Evolutionary conservation across 2,329 filamentous ascomycete species (phyloP).

Genomic region (Penicillium sp.): DNA sequence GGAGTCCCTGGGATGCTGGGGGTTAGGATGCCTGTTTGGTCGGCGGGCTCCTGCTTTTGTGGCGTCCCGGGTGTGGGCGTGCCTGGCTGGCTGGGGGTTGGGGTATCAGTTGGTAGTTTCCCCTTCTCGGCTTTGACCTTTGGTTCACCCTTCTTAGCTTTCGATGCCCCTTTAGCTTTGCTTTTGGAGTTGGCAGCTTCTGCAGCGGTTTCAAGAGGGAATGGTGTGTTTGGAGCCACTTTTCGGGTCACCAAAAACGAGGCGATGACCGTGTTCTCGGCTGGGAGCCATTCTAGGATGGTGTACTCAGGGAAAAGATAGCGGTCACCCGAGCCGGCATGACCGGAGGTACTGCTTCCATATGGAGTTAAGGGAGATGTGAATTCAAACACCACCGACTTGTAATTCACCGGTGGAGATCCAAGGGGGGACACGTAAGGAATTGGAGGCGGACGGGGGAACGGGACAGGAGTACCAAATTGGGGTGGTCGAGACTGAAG

Average conservation of each 20-base stretch:
- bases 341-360: slow-evolving; percentile 40
- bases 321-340: slow-evolving; percentile 46
- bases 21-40: not conserved
- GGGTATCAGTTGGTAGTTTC: slow-evolving; percentile 12
- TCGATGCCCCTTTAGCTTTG: slow-evolving; percentile 32
- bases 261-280: slow-evolving; percentile 46
- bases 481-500: slow-evolving; percentile 39
- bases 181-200: slow-evolving; percentile 31
- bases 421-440: slow-evolving; percentile 33
- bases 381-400: slow-evolving; percentile 50
- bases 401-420: slow-evolving; percentile 42
- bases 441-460: slow-evolving; percentile 6
- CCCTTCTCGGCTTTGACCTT: slow-evolving; percentile 24
- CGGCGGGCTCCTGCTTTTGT: slow-evolving; percentile 14
- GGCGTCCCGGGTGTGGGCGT: slow-evolving; percentile 16
- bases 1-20: slow-evolving; percentile 10
- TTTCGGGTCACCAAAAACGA: slow-evolving; percentile 49
- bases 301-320: slow-evolving; percentile 51
- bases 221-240: slow-evolving; percentile 40
- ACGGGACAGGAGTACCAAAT: slow-evolving; percentile 29
- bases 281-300: slow-evolving; percentile 49
- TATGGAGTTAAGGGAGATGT: slow-evolving; percentile 43
- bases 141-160: slow-evolving; percentile 40
- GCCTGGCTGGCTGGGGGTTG: slow-evolving; percentile 9
- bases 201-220: slow-evolving; percentile 35